A percentile compares a stretch with the other conserved stretches of the same genome.
Evolutionary conservation across 2,329 filamentous ascomycete genomes (phyloP).

Genomic region (Xylaria sp.): DNA sequence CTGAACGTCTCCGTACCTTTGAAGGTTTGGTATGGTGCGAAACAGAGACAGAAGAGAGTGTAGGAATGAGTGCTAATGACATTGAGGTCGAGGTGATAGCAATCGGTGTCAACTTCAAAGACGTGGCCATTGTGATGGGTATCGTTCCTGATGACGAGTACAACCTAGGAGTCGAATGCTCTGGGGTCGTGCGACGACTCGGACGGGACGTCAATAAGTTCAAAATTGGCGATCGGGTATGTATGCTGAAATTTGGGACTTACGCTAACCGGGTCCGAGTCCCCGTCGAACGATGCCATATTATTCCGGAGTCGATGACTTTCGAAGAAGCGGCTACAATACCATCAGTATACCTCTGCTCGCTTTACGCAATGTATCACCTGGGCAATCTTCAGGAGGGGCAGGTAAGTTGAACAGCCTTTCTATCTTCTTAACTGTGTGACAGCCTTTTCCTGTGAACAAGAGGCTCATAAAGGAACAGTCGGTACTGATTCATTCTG

Average conservation of each 20-base stretch:
- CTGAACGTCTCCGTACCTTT: slow-evolving; percentile 41
- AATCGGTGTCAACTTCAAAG: slow-evolving; percentile 53
- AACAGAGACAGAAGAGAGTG: slow-evolving; percentile 16
- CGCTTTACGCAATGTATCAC: slow-evolving; percentile 46
- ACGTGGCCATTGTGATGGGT: slow-evolving; percentile 48
- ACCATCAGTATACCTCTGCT: slow-evolving; percentile 46
- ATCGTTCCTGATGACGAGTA: slow-evolving; percentile 40
- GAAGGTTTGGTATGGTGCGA: slow-evolving; percentile 39
- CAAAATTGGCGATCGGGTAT: slow-evolving; percentile 13
- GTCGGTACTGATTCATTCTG: slow-evolving; percentile 38
- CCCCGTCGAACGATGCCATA: slow-evolving; percentile 12
- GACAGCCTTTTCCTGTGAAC: no score
- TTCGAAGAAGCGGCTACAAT: slow-evolving; percentile 51
- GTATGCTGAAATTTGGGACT: slow-evolving; percentile 7
- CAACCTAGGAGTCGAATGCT: slow-evolving; percentile 41
- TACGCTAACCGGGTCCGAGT: slow-evolving; percentile 38
- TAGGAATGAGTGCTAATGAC: slow-evolving; percentile 22
- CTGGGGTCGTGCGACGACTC: slow-evolving; percentile 24
- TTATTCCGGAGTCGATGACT: slow-evolving; percentile 48
- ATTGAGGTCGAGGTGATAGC: slow-evolving; percentile 51
- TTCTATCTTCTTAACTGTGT: no score
- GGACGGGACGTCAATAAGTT: neutral
- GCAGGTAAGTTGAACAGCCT: no score
- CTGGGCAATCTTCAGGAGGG: slow-evolving; percentile 44
- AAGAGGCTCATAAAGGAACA: slow-evolving; percentile 9